phyloP scores from a whole-genome alignment of 352 stramenopile genomes.

The Albugo candida region DNA sequence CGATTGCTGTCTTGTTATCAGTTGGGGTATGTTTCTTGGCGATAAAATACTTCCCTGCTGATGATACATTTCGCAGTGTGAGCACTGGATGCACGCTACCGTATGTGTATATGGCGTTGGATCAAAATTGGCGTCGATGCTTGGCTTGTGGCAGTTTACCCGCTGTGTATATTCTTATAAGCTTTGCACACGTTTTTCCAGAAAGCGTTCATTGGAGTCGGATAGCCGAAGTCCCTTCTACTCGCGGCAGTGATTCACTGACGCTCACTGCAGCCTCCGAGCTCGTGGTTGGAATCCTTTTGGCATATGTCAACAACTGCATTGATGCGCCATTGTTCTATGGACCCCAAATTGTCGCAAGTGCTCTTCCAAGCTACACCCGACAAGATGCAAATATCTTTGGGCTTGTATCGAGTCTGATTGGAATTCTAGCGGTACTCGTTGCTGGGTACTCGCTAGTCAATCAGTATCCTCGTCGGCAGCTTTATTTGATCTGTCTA shows the following conservation, averaged over 20 bases:
- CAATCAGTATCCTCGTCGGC: constrained; percentile 33
- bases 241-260: neutral
- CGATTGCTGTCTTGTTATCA: constrained; percentile 62
- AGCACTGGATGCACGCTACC: constrained; percentile 53
- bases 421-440: constrained; percentile 47
- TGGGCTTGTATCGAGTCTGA: constrained; percentile 37
- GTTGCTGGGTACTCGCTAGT: constrained; percentile 50
- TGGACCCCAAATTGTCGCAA: constrained; percentile 62
- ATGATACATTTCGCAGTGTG: constrained; percentile 18
- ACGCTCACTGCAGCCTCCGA: constrained; percentile 18
- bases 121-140: constrained; percentile 66
- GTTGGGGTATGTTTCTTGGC: constrained; percentile 27
- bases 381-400: constrained; percentile 55
- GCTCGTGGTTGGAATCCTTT: constrained; percentile 48
- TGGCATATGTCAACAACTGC: constrained; percentile 78
- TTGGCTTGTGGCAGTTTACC: constrained; percentile 48
- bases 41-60: neutral
- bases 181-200: constrained; percentile 45
- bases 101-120: constrained; percentile 62
- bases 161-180: constrained; percentile 56
- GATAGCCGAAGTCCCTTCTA: constrained; percentile 15
- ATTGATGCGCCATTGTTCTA: constrained; percentile 79
- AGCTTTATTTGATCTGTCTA: constrained; percentile 53
- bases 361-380: constrained; percentile 33
- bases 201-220: constrained; percentile 66